These are phyloP conservation scores for Neurospora sp. DNA, from an alignment of 495 filamentous ascomycete genomes.

Conservation along the genomic window DNA sequence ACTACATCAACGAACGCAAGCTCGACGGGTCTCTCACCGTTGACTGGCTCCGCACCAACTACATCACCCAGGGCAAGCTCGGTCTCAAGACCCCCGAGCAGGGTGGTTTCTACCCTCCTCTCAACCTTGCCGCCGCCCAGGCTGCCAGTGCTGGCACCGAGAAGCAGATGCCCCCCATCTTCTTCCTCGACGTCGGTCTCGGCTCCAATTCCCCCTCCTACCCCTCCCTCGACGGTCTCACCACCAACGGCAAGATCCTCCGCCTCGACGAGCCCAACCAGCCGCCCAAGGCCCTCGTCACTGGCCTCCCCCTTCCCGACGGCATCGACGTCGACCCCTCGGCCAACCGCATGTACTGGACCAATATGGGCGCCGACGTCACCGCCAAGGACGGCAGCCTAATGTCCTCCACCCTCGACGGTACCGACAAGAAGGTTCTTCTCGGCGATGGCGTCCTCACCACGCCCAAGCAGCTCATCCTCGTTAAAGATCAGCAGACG, in stretches of 20 bases:
- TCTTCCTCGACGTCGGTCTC: slow-evolving; percentile 11
- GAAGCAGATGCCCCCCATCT: background rate
- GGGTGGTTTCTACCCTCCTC: slow-evolving; percentile 3
- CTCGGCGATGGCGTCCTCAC: slow-evolving; percentile 27
- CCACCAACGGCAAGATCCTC: slow-evolving; percentile 10
- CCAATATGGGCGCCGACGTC: slow-evolving; percentile 36
- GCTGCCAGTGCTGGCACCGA: background rate
- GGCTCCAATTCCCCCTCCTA: slow-evolving; percentile 1
- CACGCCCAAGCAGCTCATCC: slow-evolving; percentile 45
- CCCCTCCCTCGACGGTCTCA: background rate
- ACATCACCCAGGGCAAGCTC: slow-evolving; percentile 26
- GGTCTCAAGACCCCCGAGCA: slow-evolving; percentile 1
- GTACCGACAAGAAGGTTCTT: slow-evolving; percentile 21
- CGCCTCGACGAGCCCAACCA: background rate
- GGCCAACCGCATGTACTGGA: slow-evolving; percentile 39
- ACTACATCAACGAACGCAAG: slow-evolving; percentile 28
- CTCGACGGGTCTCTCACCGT: slow-evolving; percentile 20
- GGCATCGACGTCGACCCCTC: slow-evolving; percentile 32
- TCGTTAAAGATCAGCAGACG: slow-evolving; percentile 14
- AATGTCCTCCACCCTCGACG: slow-evolving; percentile 32
- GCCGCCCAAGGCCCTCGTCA: slow-evolving; percentile 11
- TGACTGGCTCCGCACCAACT: slow-evolving; percentile 23
- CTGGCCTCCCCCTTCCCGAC: slow-evolving; percentile 34
- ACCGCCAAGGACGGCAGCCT: slow-evolving; percentile 32
- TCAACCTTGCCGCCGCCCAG: background rate